phyloP scores from a whole-genome alignment of 768 basidiomycete species.

The Suillus spraguei region DNA sequence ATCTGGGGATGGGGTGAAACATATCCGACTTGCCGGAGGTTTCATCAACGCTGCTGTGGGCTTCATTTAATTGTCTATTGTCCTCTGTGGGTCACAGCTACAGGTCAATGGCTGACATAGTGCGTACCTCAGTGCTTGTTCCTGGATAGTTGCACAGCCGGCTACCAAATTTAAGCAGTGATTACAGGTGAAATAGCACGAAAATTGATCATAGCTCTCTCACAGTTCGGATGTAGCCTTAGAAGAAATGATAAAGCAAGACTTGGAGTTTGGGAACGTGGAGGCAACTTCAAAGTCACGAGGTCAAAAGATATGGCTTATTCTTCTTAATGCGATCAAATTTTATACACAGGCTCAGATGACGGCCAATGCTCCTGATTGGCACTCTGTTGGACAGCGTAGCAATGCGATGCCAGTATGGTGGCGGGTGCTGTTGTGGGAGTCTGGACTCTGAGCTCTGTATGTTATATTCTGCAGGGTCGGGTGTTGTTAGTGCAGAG shows the following conservation, averaged over 20 bases:
- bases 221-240: conserved; percentile 1
- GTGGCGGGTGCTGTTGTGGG: background rate
- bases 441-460: background rate
- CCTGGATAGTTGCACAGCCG: too few relatives aligned
- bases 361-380: background rate
- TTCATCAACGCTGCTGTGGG: background rate
- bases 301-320: background rate
- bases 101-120: background rate
- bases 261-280: background rate
- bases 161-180: too few relatives aligned
- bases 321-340: background rate
- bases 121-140: background rate
- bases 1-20: conserved; percentile 5
- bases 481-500: background rate
- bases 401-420: background rate
- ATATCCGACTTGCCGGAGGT: background rate
- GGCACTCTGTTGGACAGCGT: background rate
- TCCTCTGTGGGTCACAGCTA: background rate
- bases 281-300: background rate
- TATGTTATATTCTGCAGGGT: background rate
- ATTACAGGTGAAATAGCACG: background rate
- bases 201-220: background rate
- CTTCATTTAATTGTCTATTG: conserved; percentile 3
- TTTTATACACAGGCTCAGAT: background rate
- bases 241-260: background rate